Conservation (phyloP, 768 basidiomycete species). For the Mycena vulgaris region DNA sequence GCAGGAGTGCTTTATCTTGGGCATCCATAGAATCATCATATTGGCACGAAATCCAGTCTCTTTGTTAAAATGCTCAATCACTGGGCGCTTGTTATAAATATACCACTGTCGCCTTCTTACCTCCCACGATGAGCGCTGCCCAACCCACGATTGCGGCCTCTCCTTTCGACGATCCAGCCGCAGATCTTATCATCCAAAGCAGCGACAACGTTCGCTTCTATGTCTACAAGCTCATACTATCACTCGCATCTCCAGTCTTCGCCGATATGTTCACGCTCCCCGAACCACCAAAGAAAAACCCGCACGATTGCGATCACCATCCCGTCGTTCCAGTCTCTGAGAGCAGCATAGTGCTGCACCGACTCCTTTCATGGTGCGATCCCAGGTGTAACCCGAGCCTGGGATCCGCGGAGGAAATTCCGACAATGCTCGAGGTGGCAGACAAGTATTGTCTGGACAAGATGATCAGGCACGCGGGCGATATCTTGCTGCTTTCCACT, state of each 20-base stretch:
- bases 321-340: background rate
- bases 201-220: slow-evolving; percentile 9
- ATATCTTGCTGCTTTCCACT: slow-evolving; percentile 6
- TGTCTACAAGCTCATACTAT: background rate
- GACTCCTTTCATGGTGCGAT: slow-evolving; percentile 7
- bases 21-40: background rate
- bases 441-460: slow-evolving; percentile 11
- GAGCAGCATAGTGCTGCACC: background rate
- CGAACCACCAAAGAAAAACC: background rate
- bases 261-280: background rate
- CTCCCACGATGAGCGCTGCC: background rate
- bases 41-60: background rate
- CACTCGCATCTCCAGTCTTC: slow-evolving; percentile 7
- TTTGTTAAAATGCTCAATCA: background rate
- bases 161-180: background rate
- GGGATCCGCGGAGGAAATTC: background rate
- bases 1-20: background rate
- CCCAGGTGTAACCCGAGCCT: background rate
- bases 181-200: background rate
- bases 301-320: background rate
- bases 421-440: slow-evolving; percentile 1
- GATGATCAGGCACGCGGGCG: background rate
- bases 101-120: background rate
- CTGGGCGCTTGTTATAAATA: too few species aligned
- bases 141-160: background rate